Conservation (phyloP, 495 filamentous ascomycete genomes). For the Podospora australis region DNA sequence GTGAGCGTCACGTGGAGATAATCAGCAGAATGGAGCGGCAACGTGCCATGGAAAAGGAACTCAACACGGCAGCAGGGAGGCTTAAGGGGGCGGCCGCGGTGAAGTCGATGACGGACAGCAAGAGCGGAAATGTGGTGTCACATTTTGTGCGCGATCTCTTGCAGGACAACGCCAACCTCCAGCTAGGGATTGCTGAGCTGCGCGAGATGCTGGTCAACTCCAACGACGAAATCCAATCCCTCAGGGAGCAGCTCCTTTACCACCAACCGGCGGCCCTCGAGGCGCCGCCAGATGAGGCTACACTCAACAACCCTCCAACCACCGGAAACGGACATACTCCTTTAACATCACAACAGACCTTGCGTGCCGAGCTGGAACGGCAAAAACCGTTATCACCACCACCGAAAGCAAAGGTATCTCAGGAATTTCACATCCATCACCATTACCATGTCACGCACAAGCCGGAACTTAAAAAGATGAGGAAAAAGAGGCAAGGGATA, state of each 20-base stretch:
- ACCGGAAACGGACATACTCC: constrained; percentile 12
- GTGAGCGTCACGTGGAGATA: constrained; percentile 73
- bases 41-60: constrained; percentile 65
- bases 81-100: constrained; percentile 71
- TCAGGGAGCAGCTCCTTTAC: constrained; percentile 75
- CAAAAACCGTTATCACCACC: constrained; percentile 35
- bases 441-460: constrained; percentile 72
- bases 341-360: constrained; percentile 29
- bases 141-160: constrained; percentile 94
- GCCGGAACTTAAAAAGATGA: constrained; percentile 57
- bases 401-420: constrained; percentile 39
- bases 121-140: constrained; percentile 60
- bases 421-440: constrained; percentile 84
- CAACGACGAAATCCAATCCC: constrained; percentile 84
- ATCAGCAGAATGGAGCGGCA: constrained; percentile 73
- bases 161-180: constrained; percentile 89
- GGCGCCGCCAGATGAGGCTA: constrained; percentile 1
- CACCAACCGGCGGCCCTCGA: constrained; percentile 56
- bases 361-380: constrained; percentile 63
- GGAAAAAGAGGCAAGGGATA: constrained; percentile 62
- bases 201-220: constrained; percentile 85
- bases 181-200: constrained; percentile 82
- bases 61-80: constrained; percentile 67
- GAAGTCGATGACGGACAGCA: constrained; percentile 50
- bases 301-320: constrained; percentile 21